Conservation (phyloP, 352 stramenopile species). For the Phytophthora sojae region DNA sequence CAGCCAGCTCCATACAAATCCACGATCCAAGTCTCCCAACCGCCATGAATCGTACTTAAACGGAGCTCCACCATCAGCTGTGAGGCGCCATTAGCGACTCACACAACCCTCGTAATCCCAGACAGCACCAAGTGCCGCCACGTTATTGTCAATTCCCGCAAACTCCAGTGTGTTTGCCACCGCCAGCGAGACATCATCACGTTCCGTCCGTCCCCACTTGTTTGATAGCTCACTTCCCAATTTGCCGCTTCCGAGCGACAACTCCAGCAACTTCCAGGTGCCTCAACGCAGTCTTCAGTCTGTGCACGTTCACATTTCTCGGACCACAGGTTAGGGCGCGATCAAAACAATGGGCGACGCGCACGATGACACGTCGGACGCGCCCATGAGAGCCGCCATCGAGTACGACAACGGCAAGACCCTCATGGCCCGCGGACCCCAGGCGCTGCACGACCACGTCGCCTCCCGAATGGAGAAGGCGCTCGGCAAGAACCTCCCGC, state of each 20-base stretch:
- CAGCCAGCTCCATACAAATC: too few species aligned
- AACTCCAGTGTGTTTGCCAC: too few species aligned
- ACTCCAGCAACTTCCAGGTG: neutral
- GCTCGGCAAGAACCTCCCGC: slow-evolving; percentile 27
- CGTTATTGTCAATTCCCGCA: neutral
- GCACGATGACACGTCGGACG: neutral
- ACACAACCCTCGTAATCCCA: neutral
- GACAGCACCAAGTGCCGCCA: neutral
- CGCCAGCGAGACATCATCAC: neutral
- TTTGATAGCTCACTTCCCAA: neutral
- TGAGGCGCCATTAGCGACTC: neutral
- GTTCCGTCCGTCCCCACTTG: neutral
- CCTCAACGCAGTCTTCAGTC: neutral
- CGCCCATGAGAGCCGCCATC: neutral
- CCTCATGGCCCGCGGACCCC: slow-evolving; percentile 13
- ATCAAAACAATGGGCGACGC: neutral
- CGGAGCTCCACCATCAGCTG: neutral
- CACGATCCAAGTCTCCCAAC: neutral
- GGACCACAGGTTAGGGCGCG: neutral
- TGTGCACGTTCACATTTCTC: neutral
- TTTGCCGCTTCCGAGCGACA: neutral
- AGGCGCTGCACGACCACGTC: slow-evolving; percentile 18
- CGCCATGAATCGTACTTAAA: slow-evolving; percentile 45
- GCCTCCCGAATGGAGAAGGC: slow-evolving; percentile 28
- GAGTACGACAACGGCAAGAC: slow-evolving; percentile 14